phyloP scores from a whole-genome alignment of 495 filamentous ascomycete species.

The Evansstolkia leycettana region DNA sequence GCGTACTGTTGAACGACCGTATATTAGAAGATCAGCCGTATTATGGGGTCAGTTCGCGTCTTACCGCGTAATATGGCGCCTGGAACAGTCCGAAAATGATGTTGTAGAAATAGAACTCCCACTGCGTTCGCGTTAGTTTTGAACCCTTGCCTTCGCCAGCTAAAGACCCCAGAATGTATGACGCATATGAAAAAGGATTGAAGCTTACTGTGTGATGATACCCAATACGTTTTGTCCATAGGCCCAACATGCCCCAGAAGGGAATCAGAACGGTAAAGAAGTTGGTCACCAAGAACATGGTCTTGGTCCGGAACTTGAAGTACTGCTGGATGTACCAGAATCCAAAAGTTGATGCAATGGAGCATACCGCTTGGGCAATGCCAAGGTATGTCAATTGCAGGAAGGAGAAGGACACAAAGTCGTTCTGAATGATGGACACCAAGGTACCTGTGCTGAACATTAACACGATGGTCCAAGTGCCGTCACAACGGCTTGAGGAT shows the following conservation, averaged over 20 bases:
- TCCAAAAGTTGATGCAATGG: slow-evolving; percentile 32
- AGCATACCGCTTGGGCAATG: slow-evolving; percentile 31
- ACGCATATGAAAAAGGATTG: background rate
- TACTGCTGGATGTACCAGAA: slow-evolving; percentile 41
- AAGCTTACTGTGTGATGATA: slow-evolving; percentile 30
- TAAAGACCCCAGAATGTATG: background rate
- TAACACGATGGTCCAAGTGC: background rate
- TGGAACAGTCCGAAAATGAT: slow-evolving; percentile 37
- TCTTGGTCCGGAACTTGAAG: slow-evolving; percentile 34
- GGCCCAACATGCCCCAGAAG: slow-evolving; percentile 39
- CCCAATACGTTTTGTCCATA: slow-evolving; percentile 33
- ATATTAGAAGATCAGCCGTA: background rate
- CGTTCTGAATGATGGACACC: slow-evolving; percentile 35
- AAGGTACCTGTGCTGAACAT: slow-evolving; percentile 22
- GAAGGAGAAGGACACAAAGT: slow-evolving; percentile 34
- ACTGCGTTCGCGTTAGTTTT: slow-evolving; percentile 9
- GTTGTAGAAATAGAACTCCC: slow-evolving; percentile 42
- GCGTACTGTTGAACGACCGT: slow-evolving; percentile 20
- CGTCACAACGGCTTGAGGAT: background rate
- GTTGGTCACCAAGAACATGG: slow-evolving; percentile 38
- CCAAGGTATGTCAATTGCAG: slow-evolving; percentile 37
- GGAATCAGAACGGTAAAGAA: slow-evolving; percentile 37
- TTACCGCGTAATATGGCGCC: slow-evolving; percentile 37
- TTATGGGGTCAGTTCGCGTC: too few species aligned
- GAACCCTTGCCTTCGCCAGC: too few species aligned